Percentiles rank a stretch among this genome's conserved stretches.
Conservation (phyloP, 495 filamentous ascomycete genomes). For the Elasticomyces elasticus region DNA sequence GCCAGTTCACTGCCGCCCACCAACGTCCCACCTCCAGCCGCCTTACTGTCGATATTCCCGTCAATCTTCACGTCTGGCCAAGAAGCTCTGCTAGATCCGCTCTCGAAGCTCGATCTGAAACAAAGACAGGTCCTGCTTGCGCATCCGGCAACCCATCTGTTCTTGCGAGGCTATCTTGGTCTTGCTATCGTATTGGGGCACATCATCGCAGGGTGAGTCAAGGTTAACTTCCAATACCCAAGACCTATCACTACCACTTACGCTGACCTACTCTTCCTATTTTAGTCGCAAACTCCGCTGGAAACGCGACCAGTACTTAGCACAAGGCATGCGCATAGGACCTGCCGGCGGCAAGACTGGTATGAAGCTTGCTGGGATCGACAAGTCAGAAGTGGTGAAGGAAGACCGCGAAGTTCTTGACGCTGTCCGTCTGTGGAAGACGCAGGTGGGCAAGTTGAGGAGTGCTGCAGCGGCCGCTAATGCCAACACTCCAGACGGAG, state of each 20-base stretch:
- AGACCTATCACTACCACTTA: background rate
- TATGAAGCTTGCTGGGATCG: slow-evolving; percentile 81
- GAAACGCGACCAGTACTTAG: slow-evolving; percentile 77
- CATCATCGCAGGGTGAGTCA: slow-evolving; percentile 53
- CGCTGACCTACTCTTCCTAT: no score
- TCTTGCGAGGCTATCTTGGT: slow-evolving; percentile 37
- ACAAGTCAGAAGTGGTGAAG: slow-evolving; percentile 65
- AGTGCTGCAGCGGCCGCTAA: slow-evolving; percentile 44
- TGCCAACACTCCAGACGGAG: background rate
- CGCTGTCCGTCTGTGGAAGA: slow-evolving; percentile 61
- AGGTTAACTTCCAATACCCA: no score
- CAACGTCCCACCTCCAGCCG: slow-evolving; percentile 79
- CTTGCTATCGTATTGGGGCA: slow-evolving; percentile 56
- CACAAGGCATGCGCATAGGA: slow-evolving; percentile 79
- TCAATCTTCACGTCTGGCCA: slow-evolving; percentile 46
- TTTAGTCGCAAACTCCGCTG: slow-evolving; percentile 65
- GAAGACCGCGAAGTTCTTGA: slow-evolving; percentile 85
- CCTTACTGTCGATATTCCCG: slow-evolving; percentile 68
- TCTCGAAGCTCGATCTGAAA: slow-evolving; percentile 40
- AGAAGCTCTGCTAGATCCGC: slow-evolving; percentile 27
- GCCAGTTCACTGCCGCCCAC: slow-evolving; percentile 48
- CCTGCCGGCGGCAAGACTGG: slow-evolving; percentile 56
- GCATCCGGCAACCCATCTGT: slow-evolving; percentile 44
- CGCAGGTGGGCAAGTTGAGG: slow-evolving; percentile 52
- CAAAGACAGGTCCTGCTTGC: slow-evolving; percentile 48